Percentiles rank a stretch among this genome's conserved stretches.
phyloP scores from a whole-genome alignment of 305 asterid genomes.

The Caryopteris hybrid region DNA sequence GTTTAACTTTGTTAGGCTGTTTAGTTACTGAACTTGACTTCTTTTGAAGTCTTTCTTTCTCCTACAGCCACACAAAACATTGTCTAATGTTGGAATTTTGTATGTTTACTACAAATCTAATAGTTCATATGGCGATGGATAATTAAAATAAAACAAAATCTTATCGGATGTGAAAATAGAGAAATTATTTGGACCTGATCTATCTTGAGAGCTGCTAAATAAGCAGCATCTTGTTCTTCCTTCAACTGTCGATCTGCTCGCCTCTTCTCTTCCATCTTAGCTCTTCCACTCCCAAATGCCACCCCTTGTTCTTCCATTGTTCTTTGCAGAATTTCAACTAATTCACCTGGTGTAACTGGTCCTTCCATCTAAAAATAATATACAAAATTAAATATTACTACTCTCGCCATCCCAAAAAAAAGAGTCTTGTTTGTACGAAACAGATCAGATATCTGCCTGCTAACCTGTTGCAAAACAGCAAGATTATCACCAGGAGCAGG shows the following conservation, averaged over 20 bases:
- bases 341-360: conserved; percentile 68
- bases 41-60: conserved; percentile 38
- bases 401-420: too few relatives aligned
- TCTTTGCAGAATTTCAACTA: conserved; percentile 65
- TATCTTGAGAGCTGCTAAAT: conserved; percentile 55
- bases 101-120: too few relatives aligned
- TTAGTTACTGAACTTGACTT: conserved; percentile 20
- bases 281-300: conserved; percentile 53
- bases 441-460: background rate
- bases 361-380: conserved; percentile 54
- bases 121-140: too few relatives aligned
- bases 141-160: too few relatives aligned
- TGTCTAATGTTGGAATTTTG: background rate
- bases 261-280: conserved; percentile 39
- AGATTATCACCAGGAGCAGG: conserved; percentile 63
- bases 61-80: conserved; percentile 34
- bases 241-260: conserved; percentile 43
- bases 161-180: too few relatives aligned
- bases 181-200: conserved; percentile 46
- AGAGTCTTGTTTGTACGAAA: too few relatives aligned
- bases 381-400: too few relatives aligned
- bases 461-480: conserved; percentile 75
- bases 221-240: conserved; percentile 88
- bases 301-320: conserved; percentile 76
- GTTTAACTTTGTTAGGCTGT: conserved; percentile 24